A percentile compares a stretch with the other conserved stretches of the same genome.
Evolutionary conservation across 352 stramenopile genomes (phyloP).

Genomic region (Phytophthora pisi): DNA sequence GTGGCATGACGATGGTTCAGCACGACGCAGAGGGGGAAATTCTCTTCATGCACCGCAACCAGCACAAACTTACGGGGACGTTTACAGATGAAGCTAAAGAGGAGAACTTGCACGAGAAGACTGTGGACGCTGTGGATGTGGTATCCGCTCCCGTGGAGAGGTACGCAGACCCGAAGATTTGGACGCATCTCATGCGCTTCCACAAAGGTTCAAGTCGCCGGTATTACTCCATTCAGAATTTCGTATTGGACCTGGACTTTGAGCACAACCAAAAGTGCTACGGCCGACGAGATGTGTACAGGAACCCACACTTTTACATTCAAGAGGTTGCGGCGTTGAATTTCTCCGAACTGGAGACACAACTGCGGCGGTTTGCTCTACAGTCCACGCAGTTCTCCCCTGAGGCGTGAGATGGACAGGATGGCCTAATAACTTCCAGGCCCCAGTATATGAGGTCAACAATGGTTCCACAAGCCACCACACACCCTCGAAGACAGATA

Average conservation of each 20-base stretch:
- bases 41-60: conserved; percentile 60
- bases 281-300: conserved; percentile 37
- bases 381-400: conserved; percentile 14
- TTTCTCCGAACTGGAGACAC: conserved; percentile 32
- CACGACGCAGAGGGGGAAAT: conserved; percentile 39
- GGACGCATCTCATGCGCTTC: conserved; percentile 69
- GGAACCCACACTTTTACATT: conserved; percentile 41
- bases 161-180: conserved; percentile 49
- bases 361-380: conserved; percentile 31
- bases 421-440: not conserved
- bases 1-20: conserved; percentile 50
- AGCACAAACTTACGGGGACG: conserved; percentile 43
- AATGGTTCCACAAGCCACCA: too few species aligned
- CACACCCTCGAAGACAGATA: too few species aligned
- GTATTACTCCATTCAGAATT: conserved; percentile 56
- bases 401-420: not conserved
- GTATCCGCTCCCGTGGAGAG: conserved; percentile 1
- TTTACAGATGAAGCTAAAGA: not conserved
- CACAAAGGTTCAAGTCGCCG: conserved; percentile 28
- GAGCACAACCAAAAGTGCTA: conserved; percentile 54
- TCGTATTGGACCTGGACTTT: conserved; percentile 31
- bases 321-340: conserved; percentile 31
- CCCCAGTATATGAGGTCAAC: too few species aligned
- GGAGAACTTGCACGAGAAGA: conserved; percentile 12
- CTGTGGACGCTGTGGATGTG: conserved; percentile 2